Conservation (phyloP, 805 yeast species). For the Starmerella floricola region DNA sequence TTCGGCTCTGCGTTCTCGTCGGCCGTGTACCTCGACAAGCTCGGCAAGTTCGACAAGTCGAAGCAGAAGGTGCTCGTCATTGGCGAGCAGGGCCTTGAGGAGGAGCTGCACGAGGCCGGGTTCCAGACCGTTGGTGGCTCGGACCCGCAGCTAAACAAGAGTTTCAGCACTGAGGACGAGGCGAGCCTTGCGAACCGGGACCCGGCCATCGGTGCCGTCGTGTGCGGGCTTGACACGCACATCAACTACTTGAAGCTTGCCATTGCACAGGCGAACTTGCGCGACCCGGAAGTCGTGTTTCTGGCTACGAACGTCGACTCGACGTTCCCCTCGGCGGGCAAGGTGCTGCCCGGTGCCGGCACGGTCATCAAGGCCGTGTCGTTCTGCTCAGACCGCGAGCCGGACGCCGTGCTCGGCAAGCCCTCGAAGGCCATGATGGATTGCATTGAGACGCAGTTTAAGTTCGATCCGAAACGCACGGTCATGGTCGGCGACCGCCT, state of each 20-base stretch:
- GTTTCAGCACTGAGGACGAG: conserved; percentile 41
- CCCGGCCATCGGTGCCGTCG: conserved; percentile 69
- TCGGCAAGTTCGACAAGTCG: conserved; percentile 52
- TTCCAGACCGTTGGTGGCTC: conserved; percentile 72
- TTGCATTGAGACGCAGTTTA: conserved; percentile 58
- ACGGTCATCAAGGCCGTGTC: conserved; percentile 70
- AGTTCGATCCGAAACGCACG: conserved; percentile 43
- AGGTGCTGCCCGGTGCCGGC: conserved; percentile 89
- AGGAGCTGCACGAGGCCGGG: conserved; percentile 65
- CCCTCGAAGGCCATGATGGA: conserved; percentile 86
- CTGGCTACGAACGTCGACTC: conserved; percentile 92
- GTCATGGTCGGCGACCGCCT: conserved; percentile 93
- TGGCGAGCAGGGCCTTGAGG: conserved; percentile 78
- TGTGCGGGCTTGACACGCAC: conserved; percentile 71
- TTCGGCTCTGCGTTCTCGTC: conserved; percentile 89
- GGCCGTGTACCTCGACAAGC: conserved; percentile 71
- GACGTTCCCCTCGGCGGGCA: conserved; percentile 82
- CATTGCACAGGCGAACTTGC: conserved; percentile 66
- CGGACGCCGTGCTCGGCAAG: conserved; percentile 76
- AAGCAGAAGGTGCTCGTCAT: conserved; percentile 75
- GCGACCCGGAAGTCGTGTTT: conserved; percentile 53
- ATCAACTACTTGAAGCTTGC: conserved; percentile 76
- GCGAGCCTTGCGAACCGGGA: conserved; percentile 39
- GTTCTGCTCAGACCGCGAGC: conserved; percentile 64
- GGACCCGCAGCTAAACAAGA: conserved; percentile 44